Conservation (phyloP, 768 basidiomycete species). For the Favolaschia claudopus region DNA sequence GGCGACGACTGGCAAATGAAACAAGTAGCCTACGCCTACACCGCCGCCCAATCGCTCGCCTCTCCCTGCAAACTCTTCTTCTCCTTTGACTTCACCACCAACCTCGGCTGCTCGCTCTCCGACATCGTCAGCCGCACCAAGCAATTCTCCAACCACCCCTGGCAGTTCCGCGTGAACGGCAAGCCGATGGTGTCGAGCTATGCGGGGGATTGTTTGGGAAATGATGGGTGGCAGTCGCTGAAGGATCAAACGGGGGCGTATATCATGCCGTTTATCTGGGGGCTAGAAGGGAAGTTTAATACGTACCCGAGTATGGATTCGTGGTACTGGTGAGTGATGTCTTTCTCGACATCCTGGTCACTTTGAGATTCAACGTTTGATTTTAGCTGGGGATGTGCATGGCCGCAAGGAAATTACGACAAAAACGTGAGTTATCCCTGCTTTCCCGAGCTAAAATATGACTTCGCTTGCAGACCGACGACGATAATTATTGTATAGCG, state of each 20-base stretch:
- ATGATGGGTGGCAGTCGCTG: constrained; percentile 52
- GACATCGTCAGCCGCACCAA: constrained; percentile 53
- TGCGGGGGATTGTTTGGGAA: constrained; percentile 66
- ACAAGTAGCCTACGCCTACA: constrained; percentile 58
- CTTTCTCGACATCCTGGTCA: background rate
- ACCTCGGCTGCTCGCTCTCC: constrained; percentile 52
- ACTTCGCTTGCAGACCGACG: constrained; percentile 43
- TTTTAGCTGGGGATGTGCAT: constrained; percentile 66
- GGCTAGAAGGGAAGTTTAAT: constrained; percentile 53
- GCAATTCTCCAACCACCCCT: constrained; percentile 55
- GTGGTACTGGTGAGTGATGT: constrained; percentile 52
- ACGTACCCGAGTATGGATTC: constrained; percentile 58
- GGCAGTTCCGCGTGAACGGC: constrained; percentile 62
- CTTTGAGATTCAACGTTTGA: background rate
- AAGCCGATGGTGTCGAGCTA: constrained; percentile 69
- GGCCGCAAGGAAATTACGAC: constrained; percentile 57
- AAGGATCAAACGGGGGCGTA: constrained; percentile 56
- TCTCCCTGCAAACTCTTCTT: constrained; percentile 61
- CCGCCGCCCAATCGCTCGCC: constrained; percentile 51
- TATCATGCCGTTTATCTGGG: constrained; percentile 64
- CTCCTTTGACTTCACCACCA: constrained; percentile 62
- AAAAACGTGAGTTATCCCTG: constrained; percentile 45
- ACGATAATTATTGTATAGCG: constrained; percentile 56
- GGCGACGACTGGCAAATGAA: constrained; percentile 57
- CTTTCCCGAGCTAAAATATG: background rate